These are phyloP conservation scores for Pterocarpus macrocarpus DNA, from an alignment of 306 rosid species.

Conservation along the genomic window DNA sequence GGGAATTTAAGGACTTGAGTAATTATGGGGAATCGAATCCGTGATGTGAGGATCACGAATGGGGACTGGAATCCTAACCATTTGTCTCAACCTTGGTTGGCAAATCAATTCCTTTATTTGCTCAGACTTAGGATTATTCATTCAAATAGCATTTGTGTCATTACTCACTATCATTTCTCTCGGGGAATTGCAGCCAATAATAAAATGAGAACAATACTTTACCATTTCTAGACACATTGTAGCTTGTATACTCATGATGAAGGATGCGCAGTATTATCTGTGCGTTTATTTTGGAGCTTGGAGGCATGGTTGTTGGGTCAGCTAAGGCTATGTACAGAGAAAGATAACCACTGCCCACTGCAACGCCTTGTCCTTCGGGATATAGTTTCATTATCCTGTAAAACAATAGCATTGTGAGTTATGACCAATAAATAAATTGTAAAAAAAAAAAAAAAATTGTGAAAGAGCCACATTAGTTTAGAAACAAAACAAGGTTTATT, in stretches of 20 bases:
- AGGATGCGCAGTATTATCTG: conserved; percentile 54
- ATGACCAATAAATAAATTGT: neutral
- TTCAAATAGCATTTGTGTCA: too few species aligned
- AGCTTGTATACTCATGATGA: conserved; percentile 50
- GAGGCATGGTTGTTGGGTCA: conserved; percentile 52
- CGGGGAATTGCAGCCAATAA: neutral
- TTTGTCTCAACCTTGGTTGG: too few species aligned
- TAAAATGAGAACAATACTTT: neutral
- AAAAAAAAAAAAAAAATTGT: neutral
- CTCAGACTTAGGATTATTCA: neutral
- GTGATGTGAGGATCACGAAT: too few species aligned
- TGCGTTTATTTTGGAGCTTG: conserved; percentile 56
- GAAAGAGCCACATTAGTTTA: neutral
- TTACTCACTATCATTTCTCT: too few species aligned
- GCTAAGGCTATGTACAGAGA: conserved; percentile 59
- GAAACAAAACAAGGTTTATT: conserved; percentile 2
- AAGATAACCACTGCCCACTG: conserved; percentile 51
- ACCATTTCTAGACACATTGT: conserved; percentile 47
- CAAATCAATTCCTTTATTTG: neutral
- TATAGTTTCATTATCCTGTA: conserved; percentile 68
- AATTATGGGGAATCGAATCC: too few species aligned
- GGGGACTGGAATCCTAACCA: too few species aligned
- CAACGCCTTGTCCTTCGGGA: conserved; percentile 62
- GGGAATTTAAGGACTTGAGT: too few species aligned
- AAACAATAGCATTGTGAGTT: neutral